These are phyloP conservation scores for Thelonectria olida DNA, from an alignment of 2,329 filamentous ascomycete species.

Conservation along the genomic window DNA sequence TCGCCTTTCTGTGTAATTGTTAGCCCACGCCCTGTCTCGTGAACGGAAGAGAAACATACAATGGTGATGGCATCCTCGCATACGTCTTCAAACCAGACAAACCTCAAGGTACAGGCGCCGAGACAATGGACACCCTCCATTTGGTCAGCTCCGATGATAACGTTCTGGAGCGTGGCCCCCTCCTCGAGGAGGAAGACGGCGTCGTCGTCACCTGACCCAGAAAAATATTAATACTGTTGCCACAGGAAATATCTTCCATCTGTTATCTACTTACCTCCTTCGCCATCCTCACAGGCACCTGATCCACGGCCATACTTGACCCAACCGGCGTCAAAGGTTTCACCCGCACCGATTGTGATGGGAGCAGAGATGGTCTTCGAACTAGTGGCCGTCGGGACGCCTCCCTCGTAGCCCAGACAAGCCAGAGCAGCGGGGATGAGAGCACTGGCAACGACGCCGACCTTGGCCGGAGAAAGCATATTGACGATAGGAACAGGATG, in stretches of 20 bases:
- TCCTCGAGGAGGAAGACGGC: conserved; percentile 33
- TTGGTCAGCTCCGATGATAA: conserved; percentile 37
- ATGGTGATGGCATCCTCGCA: conserved; percentile 40
- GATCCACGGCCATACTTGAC: conserved; percentile 47
- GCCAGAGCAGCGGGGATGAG: conserved; percentile 36
- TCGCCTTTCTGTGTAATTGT: conserved; percentile 27
- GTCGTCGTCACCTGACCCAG: conserved; percentile 28
- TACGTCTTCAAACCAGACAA: conserved; percentile 40
- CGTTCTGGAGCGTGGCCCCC: conserved; percentile 34
- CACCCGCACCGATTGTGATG: conserved; percentile 38
- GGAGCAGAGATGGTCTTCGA: conserved; percentile 37
- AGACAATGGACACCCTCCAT: conserved; percentile 42
- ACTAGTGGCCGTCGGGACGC: conserved; percentile 36
- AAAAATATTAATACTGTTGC: neutral
- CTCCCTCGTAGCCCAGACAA: conserved; percentile 34
- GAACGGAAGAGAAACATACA: conserved; percentile 3
- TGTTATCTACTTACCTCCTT: conserved; percentile 44
- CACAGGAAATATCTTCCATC: neutral
- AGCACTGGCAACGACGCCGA: neutral
- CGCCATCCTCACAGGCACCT: conserved; percentile 50
- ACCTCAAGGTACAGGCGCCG: conserved; percentile 38
- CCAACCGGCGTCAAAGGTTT: conserved; percentile 43
- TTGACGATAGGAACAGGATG: neutral
- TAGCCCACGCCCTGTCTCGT: neutral
- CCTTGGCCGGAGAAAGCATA: neutral